Base-by-base conservation (phyloP, 2,329 filamentous ascomycete genomes). In the Xylaria arbuscula region DNA sequence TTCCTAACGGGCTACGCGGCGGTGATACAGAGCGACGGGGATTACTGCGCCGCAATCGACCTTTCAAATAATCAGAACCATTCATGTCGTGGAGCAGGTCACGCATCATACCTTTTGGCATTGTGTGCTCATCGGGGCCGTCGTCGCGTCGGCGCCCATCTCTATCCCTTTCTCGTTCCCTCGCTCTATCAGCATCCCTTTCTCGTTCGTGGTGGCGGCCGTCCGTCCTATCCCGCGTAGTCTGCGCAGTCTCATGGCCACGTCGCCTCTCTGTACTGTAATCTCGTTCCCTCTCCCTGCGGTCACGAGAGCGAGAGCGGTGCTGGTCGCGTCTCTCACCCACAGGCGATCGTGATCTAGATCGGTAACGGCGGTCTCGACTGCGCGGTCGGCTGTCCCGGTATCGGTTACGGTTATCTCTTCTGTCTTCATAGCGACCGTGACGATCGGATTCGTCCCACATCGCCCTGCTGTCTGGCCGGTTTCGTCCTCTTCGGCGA, bases 391-490 rank as follows among this genome's bases (percentile, higher is more conserved):
- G 79, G 76, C 65, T 75, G 56, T 78, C 75, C 59, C 77, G 73
- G 60, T 76, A 75, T 19, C 76, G 73, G 57, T 78, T 77, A 13
- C 75, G 73, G 40, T 76, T 74, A 38, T 77, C 76, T 57, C 73
- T 74, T 45, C 72, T 73, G 60, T 77, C 76, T 70, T 69, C 68
- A 42, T 73, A 72, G 34, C 80, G 78, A 62, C 78, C 78, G 62
- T 79, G 80, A 19, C 82, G 80, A 63, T 84, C 82, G 11, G 83
- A 80, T 50, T 86, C 84, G 70, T 91, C 89, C 87, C 88, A 88
- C 84, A 88, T 88, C 61, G 87, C 83, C 59, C 85, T 85, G 78
- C 85, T 88, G 72, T 90, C 88, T n/a, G 83, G 83, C 47, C 81
- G 79, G 42, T 75, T 76, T 53, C 80, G 76, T 28, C 71, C 72